These are phyloP conservation scores for Pythium plurisporium DNA, from an alignment of 352 stramenopile species.

Conservation along the genomic window DNA sequence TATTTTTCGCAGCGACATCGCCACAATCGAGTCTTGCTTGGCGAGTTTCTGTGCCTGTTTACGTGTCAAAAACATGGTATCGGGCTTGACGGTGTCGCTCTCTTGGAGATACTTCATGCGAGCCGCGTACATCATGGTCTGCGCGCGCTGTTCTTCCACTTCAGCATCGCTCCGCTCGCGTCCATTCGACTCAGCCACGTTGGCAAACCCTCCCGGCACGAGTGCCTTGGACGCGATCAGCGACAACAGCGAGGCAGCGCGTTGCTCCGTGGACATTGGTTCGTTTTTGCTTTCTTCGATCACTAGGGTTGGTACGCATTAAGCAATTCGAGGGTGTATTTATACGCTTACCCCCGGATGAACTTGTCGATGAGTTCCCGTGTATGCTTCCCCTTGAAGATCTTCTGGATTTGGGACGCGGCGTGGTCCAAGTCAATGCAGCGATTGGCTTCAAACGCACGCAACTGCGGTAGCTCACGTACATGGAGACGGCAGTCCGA, in stretches of 20 bases:
- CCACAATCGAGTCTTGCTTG: slow-evolving; percentile 35
- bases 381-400: slow-evolving; percentile 50
- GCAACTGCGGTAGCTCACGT: slow-evolving; percentile 30
- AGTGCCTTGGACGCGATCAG: slow-evolving; percentile 30
- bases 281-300: not conserved
- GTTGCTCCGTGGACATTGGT: slow-evolving; percentile 16
- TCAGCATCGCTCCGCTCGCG: slow-evolving; percentile 15
- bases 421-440: slow-evolving; percentile 25
- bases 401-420: slow-evolving; percentile 49
- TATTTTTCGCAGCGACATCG: slow-evolving; percentile 39
- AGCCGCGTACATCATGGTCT: slow-evolving; percentile 74
- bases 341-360: slow-evolving; percentile 24
- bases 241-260: slow-evolving; percentile 27
- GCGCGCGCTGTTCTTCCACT: slow-evolving; percentile 43
- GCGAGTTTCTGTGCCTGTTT: slow-evolving; percentile 72
- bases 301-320: not conserved
- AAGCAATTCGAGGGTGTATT: slow-evolving; percentile 14
- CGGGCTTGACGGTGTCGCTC: slow-evolving; percentile 38
- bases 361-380: slow-evolving; percentile 46
- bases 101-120: slow-evolving; percentile 74
- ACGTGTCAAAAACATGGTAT: slow-evolving; percentile 69
- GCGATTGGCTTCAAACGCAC: slow-evolving; percentile 38
- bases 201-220: slow-evolving; percentile 14
- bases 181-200: not conserved
- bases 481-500: slow-evolving; percentile 41